phyloP scores from a whole-genome alignment of 805 yeast species.

The Saccharomycopsis sp. region DNA sequence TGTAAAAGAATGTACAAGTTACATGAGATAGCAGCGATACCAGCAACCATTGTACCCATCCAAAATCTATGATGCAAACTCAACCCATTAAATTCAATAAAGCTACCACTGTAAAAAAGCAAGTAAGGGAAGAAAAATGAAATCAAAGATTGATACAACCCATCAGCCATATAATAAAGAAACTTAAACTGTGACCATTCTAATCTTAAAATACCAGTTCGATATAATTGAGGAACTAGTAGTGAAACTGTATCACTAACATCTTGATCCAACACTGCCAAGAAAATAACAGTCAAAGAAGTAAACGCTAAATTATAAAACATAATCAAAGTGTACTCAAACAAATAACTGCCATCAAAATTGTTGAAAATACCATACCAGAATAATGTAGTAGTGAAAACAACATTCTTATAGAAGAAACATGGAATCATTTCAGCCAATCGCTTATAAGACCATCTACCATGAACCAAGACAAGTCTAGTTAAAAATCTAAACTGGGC shows the following conservation, averaged over 20 bases:
- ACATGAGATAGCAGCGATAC: slow-evolving; percentile 57
- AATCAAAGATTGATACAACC: slow-evolving; percentile 62
- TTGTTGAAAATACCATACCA: slow-evolving; percentile 68
- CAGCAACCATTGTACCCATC: slow-evolving; percentile 58
- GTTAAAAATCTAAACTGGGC: slow-evolving; percentile 70
- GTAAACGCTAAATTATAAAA: slow-evolving; percentile 77
- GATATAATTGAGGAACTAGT: slow-evolving; percentile 63
- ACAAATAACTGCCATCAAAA: slow-evolving; percentile 71
- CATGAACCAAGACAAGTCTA: slow-evolving; percentile 65
- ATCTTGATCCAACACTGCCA: slow-evolving; percentile 73
- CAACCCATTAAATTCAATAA: slow-evolving; percentile 41
- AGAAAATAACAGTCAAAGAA: slow-evolving; percentile 66
- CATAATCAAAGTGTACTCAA: slow-evolving; percentile 72
- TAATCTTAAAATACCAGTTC: slow-evolving; percentile 54
- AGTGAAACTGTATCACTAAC: slow-evolving; percentile 58
- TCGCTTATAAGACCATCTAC: slow-evolving; percentile 77
- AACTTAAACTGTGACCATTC: slow-evolving; percentile 60
- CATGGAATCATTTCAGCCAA: slow-evolving; percentile 73
- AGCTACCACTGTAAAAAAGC: slow-evolving; percentile 39
- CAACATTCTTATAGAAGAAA: slow-evolving; percentile 70
- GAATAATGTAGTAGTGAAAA: slow-evolving; percentile 65
- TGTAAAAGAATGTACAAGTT: slow-evolving; percentile 59
- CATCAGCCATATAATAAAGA: slow-evolving; percentile 58
- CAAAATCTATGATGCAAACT: slow-evolving; percentile 60
- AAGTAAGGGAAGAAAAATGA: slow-evolving; percentile 65